Evolutionary conservation across 2,329 filamentous ascomycete genomes (phyloP).

Genomic region (Cordyceps tenuipes): DNA sequence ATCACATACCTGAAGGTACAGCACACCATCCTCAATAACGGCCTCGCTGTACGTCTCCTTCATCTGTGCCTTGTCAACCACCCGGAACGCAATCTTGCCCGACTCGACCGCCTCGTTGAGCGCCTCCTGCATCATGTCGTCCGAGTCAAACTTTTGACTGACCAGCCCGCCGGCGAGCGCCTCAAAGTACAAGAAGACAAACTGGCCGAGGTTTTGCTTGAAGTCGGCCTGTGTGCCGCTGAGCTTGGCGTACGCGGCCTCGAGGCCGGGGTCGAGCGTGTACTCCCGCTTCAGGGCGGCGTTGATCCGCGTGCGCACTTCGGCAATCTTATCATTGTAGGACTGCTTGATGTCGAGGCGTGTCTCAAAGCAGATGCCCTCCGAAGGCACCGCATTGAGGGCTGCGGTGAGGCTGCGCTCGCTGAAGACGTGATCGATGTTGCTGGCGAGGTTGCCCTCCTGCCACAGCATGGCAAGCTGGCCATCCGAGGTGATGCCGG

Average conservation of each 20-base stretch:
- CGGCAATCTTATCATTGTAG: constrained; percentile 35
- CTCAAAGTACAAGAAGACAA: constrained; percentile 35
- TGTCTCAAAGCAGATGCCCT: constrained; percentile 33
- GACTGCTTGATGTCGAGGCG: constrained; percentile 34
- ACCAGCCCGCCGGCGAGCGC: constrained; percentile 33
- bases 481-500: constrained; percentile 32
- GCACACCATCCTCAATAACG: constrained; percentile 38
- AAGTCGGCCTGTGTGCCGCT: constrained; percentile 26
- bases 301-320: constrained; percentile 29
- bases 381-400: constrained; percentile 30
- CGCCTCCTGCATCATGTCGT: constrained; percentile 41
- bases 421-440: constrained; percentile 32
- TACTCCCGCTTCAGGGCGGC: constrained; percentile 34
- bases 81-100: constrained; percentile 34
- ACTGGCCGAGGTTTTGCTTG: constrained; percentile 34
- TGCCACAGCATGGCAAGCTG: constrained; percentile 41
- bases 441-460: constrained; percentile 34
- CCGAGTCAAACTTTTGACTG: constrained; percentile 36
- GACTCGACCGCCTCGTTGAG: constrained; percentile 38
- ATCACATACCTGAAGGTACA: constrained; percentile 40
- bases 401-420: constrained; percentile 32
- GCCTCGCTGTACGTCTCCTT: constrained; percentile 36
- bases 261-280: constrained; percentile 39
- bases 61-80: constrained; percentile 36
- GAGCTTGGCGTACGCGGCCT: constrained; percentile 33